phyloP scores from a whole-genome alignment of 148 eudicot genomes.

The Arbutus unedo region DNA sequence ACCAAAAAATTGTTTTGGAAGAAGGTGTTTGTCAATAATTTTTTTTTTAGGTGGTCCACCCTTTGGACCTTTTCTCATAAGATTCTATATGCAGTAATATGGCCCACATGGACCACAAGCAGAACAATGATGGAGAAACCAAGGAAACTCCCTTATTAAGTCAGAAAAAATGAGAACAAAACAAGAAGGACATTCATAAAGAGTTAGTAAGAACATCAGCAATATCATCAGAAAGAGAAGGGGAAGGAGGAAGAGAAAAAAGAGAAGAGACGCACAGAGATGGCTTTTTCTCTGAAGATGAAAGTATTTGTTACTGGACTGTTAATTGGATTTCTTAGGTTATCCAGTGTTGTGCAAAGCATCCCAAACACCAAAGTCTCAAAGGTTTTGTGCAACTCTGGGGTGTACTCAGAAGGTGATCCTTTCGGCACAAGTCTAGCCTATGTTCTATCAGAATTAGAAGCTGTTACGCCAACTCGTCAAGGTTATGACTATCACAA shows the following conservation, averaged over 20 bases:
- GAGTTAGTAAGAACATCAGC: neutral
- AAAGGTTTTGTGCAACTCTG: constrained; percentile 30
- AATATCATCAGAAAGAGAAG: neutral
- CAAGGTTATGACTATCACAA: constrained; percentile 27
- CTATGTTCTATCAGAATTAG: constrained; percentile 37
- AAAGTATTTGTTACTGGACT: neutral
- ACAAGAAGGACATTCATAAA: neutral
- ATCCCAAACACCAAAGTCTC: constrained; percentile 33
- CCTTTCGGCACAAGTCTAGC: constrained; percentile 39
- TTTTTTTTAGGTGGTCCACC: neutral
- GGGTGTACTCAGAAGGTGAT: constrained; percentile 28
- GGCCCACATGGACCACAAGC: constrained; percentile 7
- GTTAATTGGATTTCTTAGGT: constrained; percentile 14
- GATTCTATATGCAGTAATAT: neutral
- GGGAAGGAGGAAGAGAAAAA: neutral
- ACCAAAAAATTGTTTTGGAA: neutral
- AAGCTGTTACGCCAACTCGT: constrained; percentile 22
- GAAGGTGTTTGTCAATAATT: neutral
- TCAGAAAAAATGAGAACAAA: neutral
- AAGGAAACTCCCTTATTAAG: neutral
- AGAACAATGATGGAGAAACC: constrained; percentile 17
- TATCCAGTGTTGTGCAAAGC: constrained; percentile 12
- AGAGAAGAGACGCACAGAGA: neutral
- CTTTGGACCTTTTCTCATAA: neutral
- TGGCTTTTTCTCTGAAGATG: constrained; percentile 11